These are phyloP conservation scores for Trichoderma lentiforme DNA, from an alignment of 2,329 filamentous ascomycete species.

Conservation along the genomic window DNA sequence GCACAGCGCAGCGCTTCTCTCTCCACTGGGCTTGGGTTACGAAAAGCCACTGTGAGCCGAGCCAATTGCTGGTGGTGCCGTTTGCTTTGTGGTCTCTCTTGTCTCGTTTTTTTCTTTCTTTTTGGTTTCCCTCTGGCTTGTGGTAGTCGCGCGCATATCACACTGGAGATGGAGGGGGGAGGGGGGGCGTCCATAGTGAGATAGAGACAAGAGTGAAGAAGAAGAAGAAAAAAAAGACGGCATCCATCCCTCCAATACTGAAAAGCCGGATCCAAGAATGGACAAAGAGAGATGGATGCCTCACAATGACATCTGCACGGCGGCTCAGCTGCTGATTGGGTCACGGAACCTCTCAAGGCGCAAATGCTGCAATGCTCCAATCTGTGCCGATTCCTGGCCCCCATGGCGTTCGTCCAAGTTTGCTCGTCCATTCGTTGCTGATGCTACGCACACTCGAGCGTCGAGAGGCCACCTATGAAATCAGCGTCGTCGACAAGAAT, in stretches of 20 bases:
- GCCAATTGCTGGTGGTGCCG: neutral
- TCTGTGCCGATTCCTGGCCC: neutral
- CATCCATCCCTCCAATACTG: neutral
- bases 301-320: constrained; percentile 8
- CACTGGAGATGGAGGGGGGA: neutral
- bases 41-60: neutral
- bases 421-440: neutral
- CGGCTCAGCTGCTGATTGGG: constrained; percentile 2
- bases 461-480: constrained; percentile 13
- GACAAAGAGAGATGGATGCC: constrained; percentile 9
- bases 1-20: constrained; percentile 2
- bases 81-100: neutral
- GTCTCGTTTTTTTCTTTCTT: neutral
- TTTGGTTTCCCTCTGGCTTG: neutral
- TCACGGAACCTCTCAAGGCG: neutral
- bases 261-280: neutral
- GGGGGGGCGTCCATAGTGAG: neutral
- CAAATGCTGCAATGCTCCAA: neutral
- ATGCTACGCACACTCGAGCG: neutral
- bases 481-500: neutral
- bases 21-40: constrained; percentile 1
- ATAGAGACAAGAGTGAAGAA: neutral
- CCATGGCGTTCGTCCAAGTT: constrained; percentile 5
- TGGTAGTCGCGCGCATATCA: constrained; percentile 2
- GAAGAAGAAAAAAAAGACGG: neutral